Base-by-base conservation (phyloP, 306 rosid genomes). In the Begonia peltatifolia region DNA sequence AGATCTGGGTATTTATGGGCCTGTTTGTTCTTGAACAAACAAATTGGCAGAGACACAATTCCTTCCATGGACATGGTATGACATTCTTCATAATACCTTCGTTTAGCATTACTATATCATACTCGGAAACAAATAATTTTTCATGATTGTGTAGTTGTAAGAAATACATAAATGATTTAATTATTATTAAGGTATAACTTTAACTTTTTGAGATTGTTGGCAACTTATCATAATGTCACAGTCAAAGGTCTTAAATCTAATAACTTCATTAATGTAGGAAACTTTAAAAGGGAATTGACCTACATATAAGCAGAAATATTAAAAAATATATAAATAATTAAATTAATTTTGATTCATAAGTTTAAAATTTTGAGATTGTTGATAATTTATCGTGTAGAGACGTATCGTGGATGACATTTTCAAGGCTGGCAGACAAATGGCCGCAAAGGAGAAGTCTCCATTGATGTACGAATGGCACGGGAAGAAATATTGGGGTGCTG, bases 401-500 rank as follows among this genome's bases (percentile, higher is more conserved):
- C 62, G 79, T 14, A 61, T 79, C 64, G 81, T 82, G 67, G 87
- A 75, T 50, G 89, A 84, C 52, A 69, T 79, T 47, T 66, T 88
- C 17, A 51, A 70, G 47, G 70, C 76, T 57, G 95, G 97, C 50
- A 79, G 86, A 64, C 56, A 67, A 55, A 60, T 79, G 62, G 82
- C 76, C 35, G 59, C 18, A 70, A 69, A 74, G 63, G 87, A 87
- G 66, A 69, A 48, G 64, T 77, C 80, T 55, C 80, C 87, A 35
- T 61, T 88, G 76, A 88, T 81, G 89, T 82, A 79, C 52, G 89
- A 88, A 72, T 84, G 95, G 96, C 96, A 71, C 58, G 96, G 88
- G 63, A 88, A 82, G 87, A 82, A 77, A 64, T 88, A 88, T 67
- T 84, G 95, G 93, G 97, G 93, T 63, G 89, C 95, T 61, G 95